phyloP scores from a whole-genome alignment of 2,329 filamentous ascomycete species.

The Gnomoniopsis sp. region DNA sequence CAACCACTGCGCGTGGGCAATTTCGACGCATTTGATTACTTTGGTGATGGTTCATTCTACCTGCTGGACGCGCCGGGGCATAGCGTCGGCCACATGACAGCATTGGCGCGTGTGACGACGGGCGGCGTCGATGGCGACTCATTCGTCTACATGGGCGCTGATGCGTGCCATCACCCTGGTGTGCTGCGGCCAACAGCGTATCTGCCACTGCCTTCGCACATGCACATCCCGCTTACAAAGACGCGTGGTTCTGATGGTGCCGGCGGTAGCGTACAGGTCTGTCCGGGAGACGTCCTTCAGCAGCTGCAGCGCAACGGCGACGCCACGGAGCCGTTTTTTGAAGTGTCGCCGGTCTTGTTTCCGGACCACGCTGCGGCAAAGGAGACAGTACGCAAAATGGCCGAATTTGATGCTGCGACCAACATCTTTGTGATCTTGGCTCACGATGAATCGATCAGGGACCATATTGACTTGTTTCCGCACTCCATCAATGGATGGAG shows the following conservation, averaged over 20 bases:
- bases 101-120: constrained; percentile 3
- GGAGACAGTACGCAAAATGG: not conserved
- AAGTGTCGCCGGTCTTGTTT: not conserved
- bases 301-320: not conserved
- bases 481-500: not conserved
- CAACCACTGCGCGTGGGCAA: constrained; percentile 26
- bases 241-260: no score
- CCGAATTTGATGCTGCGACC: not conserved
- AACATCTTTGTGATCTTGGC: not conserved
- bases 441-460: not conserved
- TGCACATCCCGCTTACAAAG: no score
- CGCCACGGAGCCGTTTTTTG: not conserved
- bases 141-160: constrained; percentile 23
- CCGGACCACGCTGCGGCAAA: not conserved
- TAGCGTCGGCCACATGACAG: constrained; percentile 19
- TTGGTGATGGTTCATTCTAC: constrained; percentile 24
- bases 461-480: not conserved
- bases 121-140: constrained; percentile 21
- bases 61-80: constrained; percentile 24
- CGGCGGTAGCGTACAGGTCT: not conserved
- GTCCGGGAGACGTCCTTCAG: not conserved
- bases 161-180: constrained; percentile 29
- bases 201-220: constrained; percentile 29
- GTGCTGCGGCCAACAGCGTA: constrained; percentile 32
- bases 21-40: constrained; percentile 22